Base-by-base conservation (phyloP, 306 rosid species). In the Comarum palustre region DNA sequence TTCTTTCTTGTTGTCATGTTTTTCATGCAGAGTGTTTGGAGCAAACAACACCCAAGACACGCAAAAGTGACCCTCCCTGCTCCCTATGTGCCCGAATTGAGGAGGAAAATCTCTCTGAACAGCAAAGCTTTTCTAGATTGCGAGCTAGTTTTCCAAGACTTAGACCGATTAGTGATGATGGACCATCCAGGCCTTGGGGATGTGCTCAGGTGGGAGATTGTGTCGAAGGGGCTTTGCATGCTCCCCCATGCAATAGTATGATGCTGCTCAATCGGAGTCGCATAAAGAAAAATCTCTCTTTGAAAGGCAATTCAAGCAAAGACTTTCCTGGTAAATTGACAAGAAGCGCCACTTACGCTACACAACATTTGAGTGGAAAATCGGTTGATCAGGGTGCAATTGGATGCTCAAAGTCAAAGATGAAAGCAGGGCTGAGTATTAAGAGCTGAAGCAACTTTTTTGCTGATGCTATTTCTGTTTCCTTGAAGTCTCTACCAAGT, bases 11-110 rank as follows among this genome's bases (percentile, higher is more conserved):
- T 66, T 69, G 80, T 45, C 98, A 94, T 60, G 90, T 84, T 62
- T 91, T 88, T 73, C 97, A 91, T 74, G 97, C 95, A 10, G 97
- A 90, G 72, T 94, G 99, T 81, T 83, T 94, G 82, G 95, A 91
- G 66, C 97, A 88, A 71, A 75, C 87, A 34, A 94, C 90, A 0
- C 90, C 93, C 5, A 88, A 86, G 84, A 82, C 82, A 4, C 78
- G 84, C 17, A 95, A 79, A 70, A 83, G 65, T 2, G 93, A 95
- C 66, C 99, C 96, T 17, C 90, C 93, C 31, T 95, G 97, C 73
- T 97, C 95, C 31, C 62, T 87, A 0, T 91, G 97, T 82, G 78
- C 69, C 46, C 85, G 69, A 78, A 45, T 71, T 32, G 96, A 78
- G 69, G 90, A 87, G 74, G 88, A 85, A 63, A 79, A 66, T 68